Evolutionary conservation across 2,329 filamentous ascomycete genomes (phyloP).

Genomic region (Penicillium sp.): DNA sequence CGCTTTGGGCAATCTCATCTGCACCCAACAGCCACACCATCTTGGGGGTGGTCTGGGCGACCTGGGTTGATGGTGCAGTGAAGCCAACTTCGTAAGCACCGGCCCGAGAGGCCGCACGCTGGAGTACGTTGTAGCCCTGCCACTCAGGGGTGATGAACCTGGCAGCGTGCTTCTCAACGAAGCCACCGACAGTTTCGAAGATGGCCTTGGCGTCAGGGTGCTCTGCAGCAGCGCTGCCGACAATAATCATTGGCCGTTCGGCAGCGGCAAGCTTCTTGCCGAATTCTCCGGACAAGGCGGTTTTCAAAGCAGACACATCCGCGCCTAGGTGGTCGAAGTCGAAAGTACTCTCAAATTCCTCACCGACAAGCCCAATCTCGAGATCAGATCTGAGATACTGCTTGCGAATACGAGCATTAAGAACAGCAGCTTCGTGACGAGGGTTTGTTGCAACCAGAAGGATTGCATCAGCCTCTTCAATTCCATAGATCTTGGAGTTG

Average conservation of each 20-base stretch:
- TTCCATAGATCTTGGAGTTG: conserved; percentile 90
- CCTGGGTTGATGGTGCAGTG: conserved; percentile 73
- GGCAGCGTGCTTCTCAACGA: conserved; percentile 86
- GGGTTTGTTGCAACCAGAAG: conserved; percentile 94
- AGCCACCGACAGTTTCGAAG: conserved; percentile 83
- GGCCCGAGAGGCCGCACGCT: conserved; percentile 84
- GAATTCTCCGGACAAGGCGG: conserved; percentile 77
- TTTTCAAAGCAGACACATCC: conserved; percentile 76
- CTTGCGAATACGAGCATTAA: conserved; percentile 96
- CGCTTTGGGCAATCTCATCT: conserved; percentile 78
- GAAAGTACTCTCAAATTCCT: conserved; percentile 89
- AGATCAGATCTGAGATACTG: conserved; percentile 95
- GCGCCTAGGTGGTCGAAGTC: conserved; percentile 87
- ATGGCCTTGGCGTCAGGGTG: conserved; percentile 87
- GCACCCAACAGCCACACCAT: conserved; percentile 95
- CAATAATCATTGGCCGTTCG: conserved; percentile 92
- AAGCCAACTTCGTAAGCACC: conserved; percentile 97
- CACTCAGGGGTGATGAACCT: conserved; percentile 88
- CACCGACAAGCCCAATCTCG: conserved; percentile 85
- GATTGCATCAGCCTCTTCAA: conserved; percentile 89
- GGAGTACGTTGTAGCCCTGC: conserved; percentile 96
- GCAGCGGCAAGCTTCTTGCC: conserved; percentile 87
- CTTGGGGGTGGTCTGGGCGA: conserved; percentile 83
- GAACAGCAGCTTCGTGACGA: conserved; percentile 86
- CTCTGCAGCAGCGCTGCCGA: conserved; percentile 88